These are phyloP conservation scores for Diaporthe batatas DNA, from an alignment of 2,329 filamentous ascomycete genomes.

Conservation along the genomic window DNA sequence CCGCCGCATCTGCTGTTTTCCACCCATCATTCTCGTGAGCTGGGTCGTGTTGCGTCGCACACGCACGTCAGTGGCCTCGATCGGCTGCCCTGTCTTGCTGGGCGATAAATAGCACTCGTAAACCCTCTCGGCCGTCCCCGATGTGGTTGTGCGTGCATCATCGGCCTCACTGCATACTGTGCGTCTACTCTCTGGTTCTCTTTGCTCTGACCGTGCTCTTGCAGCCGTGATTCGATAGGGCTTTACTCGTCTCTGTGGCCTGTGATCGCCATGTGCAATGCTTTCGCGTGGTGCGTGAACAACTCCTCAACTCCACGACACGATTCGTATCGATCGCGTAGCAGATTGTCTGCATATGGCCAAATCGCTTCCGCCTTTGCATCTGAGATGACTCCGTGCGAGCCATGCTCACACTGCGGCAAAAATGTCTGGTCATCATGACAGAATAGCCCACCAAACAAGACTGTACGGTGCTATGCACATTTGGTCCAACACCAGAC, in stretches of 20 bases:
- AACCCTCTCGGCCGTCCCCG: not conserved
- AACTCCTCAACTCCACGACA: not conserved
- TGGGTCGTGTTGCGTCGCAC: slow-evolving; percentile 10
- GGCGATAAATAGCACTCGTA: not conserved
- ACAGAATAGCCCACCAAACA: not conserved
- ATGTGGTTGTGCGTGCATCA: not conserved
- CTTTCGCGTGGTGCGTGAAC: not conserved
- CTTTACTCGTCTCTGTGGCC: not conserved
- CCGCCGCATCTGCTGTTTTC: slow-evolving; percentile 8
- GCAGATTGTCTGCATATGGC: not conserved
- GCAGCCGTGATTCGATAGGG: not conserved
- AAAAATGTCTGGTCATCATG: not conserved
- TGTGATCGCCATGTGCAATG: not conserved
- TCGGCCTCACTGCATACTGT: not conserved
- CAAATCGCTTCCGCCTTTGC: not conserved
- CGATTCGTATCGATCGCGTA: not conserved
- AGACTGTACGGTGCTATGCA: not conserved
- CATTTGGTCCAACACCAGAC: not conserved
- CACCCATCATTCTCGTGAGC: not conserved
- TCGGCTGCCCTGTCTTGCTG: not conserved
- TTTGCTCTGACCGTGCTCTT: too few species aligned
- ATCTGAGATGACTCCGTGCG: not conserved
- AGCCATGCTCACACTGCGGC: not conserved
- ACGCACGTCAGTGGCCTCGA: not conserved
- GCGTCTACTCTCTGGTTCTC: too few species aligned